Base-by-base conservation (phyloP, 75 land plant genomes). In the Adiantum capillusveneris region DNA sequence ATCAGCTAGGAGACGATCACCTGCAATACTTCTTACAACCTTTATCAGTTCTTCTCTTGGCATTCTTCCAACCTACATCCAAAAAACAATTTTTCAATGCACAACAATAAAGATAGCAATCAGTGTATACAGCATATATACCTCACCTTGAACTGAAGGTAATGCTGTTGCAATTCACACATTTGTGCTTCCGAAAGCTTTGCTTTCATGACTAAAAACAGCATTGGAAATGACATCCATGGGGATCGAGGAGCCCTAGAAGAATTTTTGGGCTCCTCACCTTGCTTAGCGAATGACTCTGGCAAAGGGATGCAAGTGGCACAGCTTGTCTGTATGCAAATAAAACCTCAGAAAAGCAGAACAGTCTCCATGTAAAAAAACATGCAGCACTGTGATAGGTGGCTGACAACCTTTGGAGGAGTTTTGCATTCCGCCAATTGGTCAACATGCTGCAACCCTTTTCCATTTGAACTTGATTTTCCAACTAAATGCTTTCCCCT, bases 91-190 rank as follows among this genome's bases (percentile, higher is more conserved):
- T n/a, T n/a, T n/a, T n/a, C n/a, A n/a, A n/a, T n/a, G n/a, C n/a
- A n/a, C n/a, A n/a, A n/a, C n/a, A n/a, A n/a, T n/a, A n/a, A n/a
- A n/a, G n/a, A n/a, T n/a, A n/a, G n/a, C n/a, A n/a, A n/a, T n/a
- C n/a, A n/a, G n/a, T n/a, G n/a, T n/a, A n/a, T n/a, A n/a, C n/a
- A n/a, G n/a, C n/a, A n/a, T n/a, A n/a, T n/a, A n/a, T n/a, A 46
- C 21, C 49, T n/a, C 21, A 76, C 89, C 82, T 74, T 73, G 53
- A 68, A 77, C 24, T 43, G 34, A 1, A 25, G 50, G 48, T 59
- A 76, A 29, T 64, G 58, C 22, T 36, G 53, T 22, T 65, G 19
- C 58, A 82, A 13, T 42, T 59, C 44, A 25, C 36, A 44, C 1
- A 71, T 17, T 39, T 48, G 64, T 1, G 62, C 48, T 7, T 71